phyloP scores from a whole-genome alignment of 371 early-diverging fungal genomes.

The Lichtheimia ramosa region DNA sequence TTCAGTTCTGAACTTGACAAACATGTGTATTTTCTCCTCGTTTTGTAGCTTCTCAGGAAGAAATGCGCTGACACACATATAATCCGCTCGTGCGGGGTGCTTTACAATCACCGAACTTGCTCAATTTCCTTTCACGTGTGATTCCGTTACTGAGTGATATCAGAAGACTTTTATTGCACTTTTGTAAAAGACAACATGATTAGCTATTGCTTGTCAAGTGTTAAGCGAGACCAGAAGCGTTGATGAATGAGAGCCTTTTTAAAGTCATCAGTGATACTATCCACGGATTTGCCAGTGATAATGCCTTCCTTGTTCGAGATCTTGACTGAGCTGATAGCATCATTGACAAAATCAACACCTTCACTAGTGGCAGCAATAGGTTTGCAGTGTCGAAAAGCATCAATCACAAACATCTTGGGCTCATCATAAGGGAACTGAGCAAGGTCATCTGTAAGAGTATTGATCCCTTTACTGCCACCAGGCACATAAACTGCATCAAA shows the following conservation, averaged over 20 bases:
- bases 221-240: conserved; percentile 38
- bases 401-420: conserved; percentile 28
- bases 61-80: too few relatives aligned
- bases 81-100: too few relatives aligned
- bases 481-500: conserved; percentile 46
- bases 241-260: conserved; percentile 25
- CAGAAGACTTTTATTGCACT: too few relatives aligned
- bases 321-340: conserved; percentile 10
- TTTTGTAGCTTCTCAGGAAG: too few relatives aligned
- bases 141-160: too few relatives aligned
- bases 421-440: conserved; percentile 33
- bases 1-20: conserved; percentile 59
- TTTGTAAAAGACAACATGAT: too few relatives aligned
- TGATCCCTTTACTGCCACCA: conserved; percentile 25
- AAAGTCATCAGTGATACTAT: conserved; percentile 9
- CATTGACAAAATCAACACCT: conserved; percentile 23
- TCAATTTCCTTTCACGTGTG: too few relatives aligned
- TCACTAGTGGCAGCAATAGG: conserved; percentile 32
- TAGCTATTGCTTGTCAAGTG: conserved; percentile 18
- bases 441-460: conserved; percentile 9
- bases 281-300: conserved; percentile 6
- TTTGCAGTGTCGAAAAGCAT: conserved; percentile 39
- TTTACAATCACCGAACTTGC: too few relatives aligned
- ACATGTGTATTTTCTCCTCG: conserved; percentile 28
- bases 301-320: conserved; percentile 18